A percentile compares a stretch with the other conserved stretches of the same genome.
Evolutionary conservation across 2,329 filamentous ascomycete species (phyloP).

Genomic region (Pseudogymnoascus sp.): DNA sequence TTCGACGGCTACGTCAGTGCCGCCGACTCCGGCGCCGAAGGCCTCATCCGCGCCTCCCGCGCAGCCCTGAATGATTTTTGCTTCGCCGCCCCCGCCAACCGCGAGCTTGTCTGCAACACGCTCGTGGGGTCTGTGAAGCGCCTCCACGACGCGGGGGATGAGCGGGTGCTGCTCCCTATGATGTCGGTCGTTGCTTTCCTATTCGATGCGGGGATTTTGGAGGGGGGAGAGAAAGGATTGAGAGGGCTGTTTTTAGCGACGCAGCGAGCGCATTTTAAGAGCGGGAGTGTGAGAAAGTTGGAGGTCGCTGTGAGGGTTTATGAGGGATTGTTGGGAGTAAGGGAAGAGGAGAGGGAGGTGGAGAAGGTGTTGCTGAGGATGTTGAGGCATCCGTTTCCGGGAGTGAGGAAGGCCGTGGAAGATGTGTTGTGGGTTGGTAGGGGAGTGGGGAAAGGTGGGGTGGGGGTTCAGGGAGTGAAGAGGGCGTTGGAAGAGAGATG

Average conservation of each 20-base stretch:
- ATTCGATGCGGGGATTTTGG: slow-evolving; percentile 52
- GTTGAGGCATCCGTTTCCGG: slow-evolving; percentile 75
- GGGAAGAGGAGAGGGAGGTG: slow-evolving; percentile 31
- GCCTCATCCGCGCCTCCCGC: slow-evolving; percentile 61
- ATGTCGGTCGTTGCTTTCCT: slow-evolving; percentile 73
- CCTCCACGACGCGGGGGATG: slow-evolving; percentile 39
- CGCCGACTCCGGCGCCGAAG: slow-evolving; percentile 70
- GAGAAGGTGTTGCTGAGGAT: slow-evolving; percentile 63
- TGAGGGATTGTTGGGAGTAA: slow-evolving; percentile 50
- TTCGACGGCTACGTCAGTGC: slow-evolving; percentile 63
- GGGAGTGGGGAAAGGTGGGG: slow-evolving; percentile 40
- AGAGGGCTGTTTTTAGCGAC: slow-evolving; percentile 15
- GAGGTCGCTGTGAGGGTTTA: slow-evolving; percentile 76
- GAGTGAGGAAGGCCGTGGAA: slow-evolving; percentile 52
- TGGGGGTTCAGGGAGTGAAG: slow-evolving; percentile 51
- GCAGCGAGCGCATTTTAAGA: slow-evolving; percentile 76
- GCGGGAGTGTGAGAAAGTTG: slow-evolving; percentile 72
- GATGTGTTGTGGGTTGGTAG: slow-evolving; percentile 48
- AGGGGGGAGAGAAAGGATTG: slow-evolving; percentile 27
- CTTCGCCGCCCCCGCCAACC: slow-evolving; percentile 2
- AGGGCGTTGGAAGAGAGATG: slow-evolving; percentile 10
- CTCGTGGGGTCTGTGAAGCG: slow-evolving; percentile 46
- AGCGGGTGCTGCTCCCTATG: slow-evolving; percentile 65
- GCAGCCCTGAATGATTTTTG: slow-evolving; percentile 54
- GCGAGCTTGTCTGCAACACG: slow-evolving; percentile 40